phyloP scores from a whole-genome alignment of 108 stramenopile species.

The Cyclotella choctawhatcheeana region DNA sequence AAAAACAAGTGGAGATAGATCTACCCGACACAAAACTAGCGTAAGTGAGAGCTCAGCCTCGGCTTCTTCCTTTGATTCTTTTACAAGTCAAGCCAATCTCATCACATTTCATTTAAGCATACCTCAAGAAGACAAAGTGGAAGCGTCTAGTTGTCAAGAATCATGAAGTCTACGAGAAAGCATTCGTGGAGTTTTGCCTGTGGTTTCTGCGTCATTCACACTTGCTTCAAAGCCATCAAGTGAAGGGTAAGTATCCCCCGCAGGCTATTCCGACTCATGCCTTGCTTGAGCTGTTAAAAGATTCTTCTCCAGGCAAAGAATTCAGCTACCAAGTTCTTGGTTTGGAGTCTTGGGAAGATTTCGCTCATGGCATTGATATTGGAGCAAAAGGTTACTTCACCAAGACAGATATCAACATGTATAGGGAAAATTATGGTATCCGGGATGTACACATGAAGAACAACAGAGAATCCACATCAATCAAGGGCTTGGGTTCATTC shows the following conservation, averaged over 20 bases:
- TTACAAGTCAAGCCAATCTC: no score
- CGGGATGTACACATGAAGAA: not conserved
- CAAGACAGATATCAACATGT: not conserved
- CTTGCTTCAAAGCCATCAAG: no score
- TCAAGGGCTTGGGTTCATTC: no score
- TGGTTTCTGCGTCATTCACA: no score
- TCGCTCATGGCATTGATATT: not conserved
- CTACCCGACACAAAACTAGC: no score
- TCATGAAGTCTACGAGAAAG: not conserved
- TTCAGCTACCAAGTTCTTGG: not conserved
- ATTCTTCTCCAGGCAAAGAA: no score
- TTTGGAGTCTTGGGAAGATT: not conserved
- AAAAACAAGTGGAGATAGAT: no score
- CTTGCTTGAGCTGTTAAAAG: not conserved
- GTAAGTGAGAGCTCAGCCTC: no score
- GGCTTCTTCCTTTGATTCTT: no score
- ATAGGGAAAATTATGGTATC: not conserved
- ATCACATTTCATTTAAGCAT: no score
- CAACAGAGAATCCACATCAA: not conserved
- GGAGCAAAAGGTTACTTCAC: not conserved
- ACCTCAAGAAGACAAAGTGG: not conserved
- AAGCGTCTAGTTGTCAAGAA: not conserved
- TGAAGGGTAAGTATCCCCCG: no score
- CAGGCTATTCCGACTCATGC: not conserved
- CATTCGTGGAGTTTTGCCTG: not conserved